Evolutionary conservation across 805 yeast genomes (phyloP).

Genomic region (Suhomyces vadensis): DNA sequence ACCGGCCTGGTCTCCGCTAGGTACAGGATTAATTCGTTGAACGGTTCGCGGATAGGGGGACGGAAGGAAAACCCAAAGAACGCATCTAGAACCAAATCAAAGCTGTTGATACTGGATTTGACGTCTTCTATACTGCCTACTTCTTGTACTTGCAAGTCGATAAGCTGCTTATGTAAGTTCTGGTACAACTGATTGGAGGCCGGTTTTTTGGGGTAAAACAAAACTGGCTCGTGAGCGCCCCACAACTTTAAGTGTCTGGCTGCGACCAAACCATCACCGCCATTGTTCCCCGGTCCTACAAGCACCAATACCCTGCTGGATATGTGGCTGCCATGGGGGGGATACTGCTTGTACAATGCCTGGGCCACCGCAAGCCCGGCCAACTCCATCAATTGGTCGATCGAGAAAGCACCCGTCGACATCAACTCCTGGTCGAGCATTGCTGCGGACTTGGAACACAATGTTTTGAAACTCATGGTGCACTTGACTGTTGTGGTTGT

Average conservation of each 20-base stretch:
- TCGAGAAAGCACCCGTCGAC: slow-evolving; percentile 78
- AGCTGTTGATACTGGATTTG: slow-evolving; percentile 27
- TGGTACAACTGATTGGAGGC: slow-evolving; percentile 57
- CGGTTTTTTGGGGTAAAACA: slow-evolving; percentile 73
- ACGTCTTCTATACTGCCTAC: slow-evolving; percentile 41
- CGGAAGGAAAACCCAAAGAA: slow-evolving; percentile 91
- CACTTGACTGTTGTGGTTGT: neutral
- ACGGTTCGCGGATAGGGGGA: slow-evolving; percentile 85
- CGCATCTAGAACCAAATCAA: slow-evolving; percentile 59
- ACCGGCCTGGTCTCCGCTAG: slow-evolving; percentile 33
- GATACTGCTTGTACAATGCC: slow-evolving; percentile 69
- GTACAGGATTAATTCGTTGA: slow-evolving; percentile 42
- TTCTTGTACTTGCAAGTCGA: slow-evolving; percentile 61
- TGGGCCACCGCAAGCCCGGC: slow-evolving; percentile 96
- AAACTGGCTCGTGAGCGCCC: slow-evolving; percentile 68
- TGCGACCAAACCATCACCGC: slow-evolving; percentile 96
- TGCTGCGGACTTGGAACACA: slow-evolving; percentile 59
- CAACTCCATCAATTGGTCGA: slow-evolving; percentile 91
- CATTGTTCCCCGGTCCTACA: slow-evolving; percentile 96
- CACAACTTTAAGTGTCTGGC: slow-evolving; percentile 84
- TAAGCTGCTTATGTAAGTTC: slow-evolving; percentile 65
- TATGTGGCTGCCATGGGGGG: slow-evolving; percentile 38
- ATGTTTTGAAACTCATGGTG: slow-evolving; percentile 17
- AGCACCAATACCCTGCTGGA: slow-evolving; percentile 57
- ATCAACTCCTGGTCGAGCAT: slow-evolving; percentile 81